phyloP scores from a whole-genome alignment of 148 eudicot genomes.

The Cornus florida region DNA sequence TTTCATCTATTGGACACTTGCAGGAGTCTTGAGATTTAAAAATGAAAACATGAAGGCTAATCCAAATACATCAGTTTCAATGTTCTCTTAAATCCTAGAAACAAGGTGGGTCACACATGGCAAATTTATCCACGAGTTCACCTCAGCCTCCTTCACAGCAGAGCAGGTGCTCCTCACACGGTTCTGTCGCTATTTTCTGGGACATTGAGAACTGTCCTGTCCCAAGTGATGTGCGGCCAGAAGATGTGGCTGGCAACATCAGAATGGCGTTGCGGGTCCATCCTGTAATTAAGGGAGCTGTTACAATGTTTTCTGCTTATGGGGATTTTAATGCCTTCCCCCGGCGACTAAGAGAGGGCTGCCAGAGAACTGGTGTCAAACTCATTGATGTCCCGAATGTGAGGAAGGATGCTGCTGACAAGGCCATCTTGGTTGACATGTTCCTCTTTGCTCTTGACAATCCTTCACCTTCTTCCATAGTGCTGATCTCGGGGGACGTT shows the following conservation, averaged over 20 bases:
- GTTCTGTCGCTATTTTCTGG: slow-evolving; percentile 93
- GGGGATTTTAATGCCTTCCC: slow-evolving; percentile 96
- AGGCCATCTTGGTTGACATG: slow-evolving; percentile 98
- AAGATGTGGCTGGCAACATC: slow-evolving; percentile 89
- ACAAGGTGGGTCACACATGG: slow-evolving; percentile 20
- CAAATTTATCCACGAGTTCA: slow-evolving; percentile 25
- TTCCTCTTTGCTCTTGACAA: slow-evolving; percentile 97
- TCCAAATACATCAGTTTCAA: slow-evolving; percentile 31
- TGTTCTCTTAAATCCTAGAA: slow-evolving; percentile 32
- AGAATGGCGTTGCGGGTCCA: slow-evolving; percentile 89
- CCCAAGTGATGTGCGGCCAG: slow-evolving; percentile 91
- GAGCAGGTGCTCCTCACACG: slow-evolving; percentile 31
- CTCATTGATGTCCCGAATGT: slow-evolving; percentile 96
- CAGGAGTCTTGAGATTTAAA: slow-evolving; percentile 5
- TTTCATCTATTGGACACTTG: slow-evolving; percentile 1
- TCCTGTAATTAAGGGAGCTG: slow-evolving; percentile 79
- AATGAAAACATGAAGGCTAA: slow-evolving; percentile 35
- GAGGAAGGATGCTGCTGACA: slow-evolving; percentile 96
- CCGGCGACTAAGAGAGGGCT: slow-evolving; percentile 89
- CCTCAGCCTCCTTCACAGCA: slow-evolving; percentile 37
- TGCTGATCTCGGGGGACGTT: slow-evolving; percentile 97
- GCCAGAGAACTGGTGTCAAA: slow-evolving; percentile 96
- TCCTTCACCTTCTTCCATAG: slow-evolving; percentile 83
- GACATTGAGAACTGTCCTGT: slow-evolving; percentile 98
- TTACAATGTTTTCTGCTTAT: slow-evolving; percentile 81